phyloP scores from a whole-genome alignment of 108 stramenopile species.

The Chaetoceros muelleri region DNA sequence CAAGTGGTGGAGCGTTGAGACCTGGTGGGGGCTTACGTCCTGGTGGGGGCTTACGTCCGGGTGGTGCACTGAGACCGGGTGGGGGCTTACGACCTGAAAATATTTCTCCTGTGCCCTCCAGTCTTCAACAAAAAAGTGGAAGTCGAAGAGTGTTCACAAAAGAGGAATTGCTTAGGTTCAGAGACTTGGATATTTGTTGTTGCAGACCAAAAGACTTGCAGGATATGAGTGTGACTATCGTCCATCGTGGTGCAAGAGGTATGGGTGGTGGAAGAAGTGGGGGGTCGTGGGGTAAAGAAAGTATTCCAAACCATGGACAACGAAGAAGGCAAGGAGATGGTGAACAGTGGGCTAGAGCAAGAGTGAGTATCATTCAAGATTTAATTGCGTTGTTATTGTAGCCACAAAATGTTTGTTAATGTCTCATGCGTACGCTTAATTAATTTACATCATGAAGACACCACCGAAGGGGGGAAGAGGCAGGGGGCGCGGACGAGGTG shows the following conservation, averaged over 20 bases:
- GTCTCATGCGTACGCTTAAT: slow-evolving; percentile 19
- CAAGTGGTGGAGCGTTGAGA: background rate
- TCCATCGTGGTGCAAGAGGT: slow-evolving; percentile 13
- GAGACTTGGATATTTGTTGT: slow-evolving; percentile 19
- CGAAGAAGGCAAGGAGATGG: slow-evolving; percentile 19
- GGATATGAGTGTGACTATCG: slow-evolving; percentile 18
- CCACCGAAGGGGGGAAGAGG: slow-evolving; percentile 2
- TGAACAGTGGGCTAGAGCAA: slow-evolving; percentile 3
- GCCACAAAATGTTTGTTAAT: slow-evolving; percentile 32
- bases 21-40: slow-evolving; percentile 2
- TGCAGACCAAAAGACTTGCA: slow-evolving; percentile 27
- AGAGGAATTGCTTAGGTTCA: slow-evolving; percentile 14
- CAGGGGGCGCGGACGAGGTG: slow-evolving; percentile 8
- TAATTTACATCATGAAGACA: slow-evolving; percentile 3
- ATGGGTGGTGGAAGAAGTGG: slow-evolving; percentile 12
- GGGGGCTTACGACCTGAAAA: slow-evolving; percentile 1
- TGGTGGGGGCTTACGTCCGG: background rate
- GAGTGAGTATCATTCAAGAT: background rate
- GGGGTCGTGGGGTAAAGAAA: slow-evolving; percentile 15
- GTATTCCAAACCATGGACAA: slow-evolving; percentile 10
- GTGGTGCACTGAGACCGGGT: slow-evolving; percentile 1
- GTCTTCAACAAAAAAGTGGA: background rate
- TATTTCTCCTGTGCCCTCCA: background rate
- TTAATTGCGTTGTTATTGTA: slow-evolving; percentile 5
- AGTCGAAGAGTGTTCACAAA: background rate